phyloP scores from a whole-genome alignment of 192 early-diverging fungal genomes.

The Backusella parvicylindrica region DNA sequence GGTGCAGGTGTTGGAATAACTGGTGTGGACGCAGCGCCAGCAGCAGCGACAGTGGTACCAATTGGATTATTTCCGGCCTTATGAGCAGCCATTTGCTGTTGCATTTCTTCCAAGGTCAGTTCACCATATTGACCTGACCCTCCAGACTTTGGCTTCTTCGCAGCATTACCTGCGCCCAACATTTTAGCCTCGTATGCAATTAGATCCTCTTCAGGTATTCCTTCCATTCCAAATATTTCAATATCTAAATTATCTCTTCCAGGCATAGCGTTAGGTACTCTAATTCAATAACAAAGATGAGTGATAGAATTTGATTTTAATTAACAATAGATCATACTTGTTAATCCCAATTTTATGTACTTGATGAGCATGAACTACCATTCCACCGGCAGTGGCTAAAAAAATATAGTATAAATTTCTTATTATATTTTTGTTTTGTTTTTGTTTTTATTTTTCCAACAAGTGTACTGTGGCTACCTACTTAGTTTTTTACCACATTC shows the following conservation, averaged over 20 bases:
- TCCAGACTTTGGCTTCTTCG: slow-evolving; percentile 38
- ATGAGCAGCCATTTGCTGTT: slow-evolving; percentile 41
- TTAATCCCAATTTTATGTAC: slow-evolving; percentile 89
- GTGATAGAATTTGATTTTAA: neutral
- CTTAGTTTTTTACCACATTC: slow-evolving; percentile 66
- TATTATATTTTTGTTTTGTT: neutral
- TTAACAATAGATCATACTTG: slow-evolving; percentile 43
- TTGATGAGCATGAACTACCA: slow-evolving; percentile 86
- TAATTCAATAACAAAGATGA: slow-evolving; percentile 22
- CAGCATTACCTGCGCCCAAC: slow-evolving; percentile 37
- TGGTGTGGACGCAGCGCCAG: slow-evolving; percentile 23
- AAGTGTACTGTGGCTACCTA: slow-evolving; percentile 2
- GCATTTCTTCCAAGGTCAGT: slow-evolving; percentile 38
- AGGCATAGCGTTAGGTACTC: slow-evolving; percentile 81
- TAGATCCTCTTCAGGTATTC: slow-evolving; percentile 81
- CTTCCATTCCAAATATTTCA: slow-evolving; percentile 95
- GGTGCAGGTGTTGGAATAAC: slow-evolving; percentile 15
- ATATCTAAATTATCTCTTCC: slow-evolving; percentile 84
- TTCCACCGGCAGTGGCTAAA: slow-evolving; percentile 84
- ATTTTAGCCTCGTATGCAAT: slow-evolving; percentile 55
- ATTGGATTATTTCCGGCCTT: slow-evolving; percentile 30
- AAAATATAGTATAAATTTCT: neutral
- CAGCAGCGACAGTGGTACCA: slow-evolving; percentile 19
- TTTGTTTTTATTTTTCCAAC: too few relatives aligned
- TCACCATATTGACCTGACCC: slow-evolving; percentile 34